Evolutionary conservation across 331 rosid species (phyloP).

Genomic region (Rosa hybrid): DNA sequence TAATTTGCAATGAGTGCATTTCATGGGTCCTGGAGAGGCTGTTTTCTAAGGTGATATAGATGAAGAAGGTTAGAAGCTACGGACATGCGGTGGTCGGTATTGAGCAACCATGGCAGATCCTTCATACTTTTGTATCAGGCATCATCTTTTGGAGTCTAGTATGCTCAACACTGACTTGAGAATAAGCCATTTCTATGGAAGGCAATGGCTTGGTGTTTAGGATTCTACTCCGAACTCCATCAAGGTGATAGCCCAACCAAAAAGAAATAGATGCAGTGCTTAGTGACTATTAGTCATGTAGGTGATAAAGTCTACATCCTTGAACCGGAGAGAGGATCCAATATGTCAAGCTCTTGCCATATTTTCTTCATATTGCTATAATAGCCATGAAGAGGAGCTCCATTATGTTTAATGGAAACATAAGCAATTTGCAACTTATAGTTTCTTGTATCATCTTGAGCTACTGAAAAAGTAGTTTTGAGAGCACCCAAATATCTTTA

Average conservation of each 20-base stretch:
- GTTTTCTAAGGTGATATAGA: no score
- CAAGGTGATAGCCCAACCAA: background rate
- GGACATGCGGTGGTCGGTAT: background rate
- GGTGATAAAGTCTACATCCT: background rate
- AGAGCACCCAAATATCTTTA: background rate
- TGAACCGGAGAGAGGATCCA: background rate
- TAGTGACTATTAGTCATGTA: background rate
- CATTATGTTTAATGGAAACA: background rate
- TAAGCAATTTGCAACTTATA: no score
- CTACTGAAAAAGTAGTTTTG: background rate
- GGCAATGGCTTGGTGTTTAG: background rate
- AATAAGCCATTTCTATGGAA: background rate
- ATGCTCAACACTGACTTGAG: background rate
- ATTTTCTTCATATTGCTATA: background rate
- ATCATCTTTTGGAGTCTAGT: background rate
- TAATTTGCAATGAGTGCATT: background rate
- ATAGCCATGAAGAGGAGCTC: background rate
- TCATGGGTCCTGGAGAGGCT: background rate
- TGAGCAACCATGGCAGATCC: background rate
- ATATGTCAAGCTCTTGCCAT: background rate
- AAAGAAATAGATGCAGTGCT: background rate
- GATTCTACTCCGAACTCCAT: background rate
- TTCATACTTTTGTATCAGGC: background rate
- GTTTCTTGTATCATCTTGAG: background rate
- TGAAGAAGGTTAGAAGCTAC: background rate